phyloP scores from a whole-genome alignment of 2,329 filamentous ascomycete species.

The Metarhizium robertsii region DNA sequence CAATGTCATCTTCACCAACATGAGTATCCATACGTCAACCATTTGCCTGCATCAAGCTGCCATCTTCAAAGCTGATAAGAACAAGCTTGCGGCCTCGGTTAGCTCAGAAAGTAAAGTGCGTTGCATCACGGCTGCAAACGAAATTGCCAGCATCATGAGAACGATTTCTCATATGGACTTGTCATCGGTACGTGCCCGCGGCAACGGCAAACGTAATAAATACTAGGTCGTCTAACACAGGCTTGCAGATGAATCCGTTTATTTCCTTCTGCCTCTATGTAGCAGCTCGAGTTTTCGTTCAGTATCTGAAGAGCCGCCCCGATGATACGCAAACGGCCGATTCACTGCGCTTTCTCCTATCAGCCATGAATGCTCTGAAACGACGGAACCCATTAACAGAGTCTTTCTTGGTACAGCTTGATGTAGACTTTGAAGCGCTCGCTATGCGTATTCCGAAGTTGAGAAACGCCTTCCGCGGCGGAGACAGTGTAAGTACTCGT shows the following conservation, averaged over 20 bases:
- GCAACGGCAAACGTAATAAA: background rate
- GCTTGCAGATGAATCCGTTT: conserved; percentile 81
- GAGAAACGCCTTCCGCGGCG: conserved; percentile 43
- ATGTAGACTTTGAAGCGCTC: conserved; percentile 77
- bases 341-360: conserved; percentile 81
- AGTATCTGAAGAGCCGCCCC: conserved; percentile 90
- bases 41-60: conserved; percentile 98
- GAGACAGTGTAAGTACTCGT: conserved; percentile 36
- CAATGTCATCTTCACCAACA: conserved; percentile 88
- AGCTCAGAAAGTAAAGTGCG: conserved; percentile 85
- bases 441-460: conserved; percentile 52
- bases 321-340: conserved; percentile 71
- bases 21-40: conserved; percentile 92
- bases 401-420: conserved; percentile 86
- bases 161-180: conserved; percentile 89
- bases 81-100: conserved; percentile 66
- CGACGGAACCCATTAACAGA: conserved; percentile 83
- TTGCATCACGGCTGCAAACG: conserved; percentile 86
- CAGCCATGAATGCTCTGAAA: conserved; percentile 84
- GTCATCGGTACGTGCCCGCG: conserved; percentile 51
- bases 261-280: conserved; percentile 94
- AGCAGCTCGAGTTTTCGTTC: conserved; percentile 88
- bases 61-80: conserved; percentile 93
- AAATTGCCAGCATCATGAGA: conserved; percentile 91
- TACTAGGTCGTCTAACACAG: background rate